Evolutionary conservation across 78 protist species (phyloP), one percentile per base, ranked within the genome.

Genomic region (Planoprotostelium fungivorum): DNA sequence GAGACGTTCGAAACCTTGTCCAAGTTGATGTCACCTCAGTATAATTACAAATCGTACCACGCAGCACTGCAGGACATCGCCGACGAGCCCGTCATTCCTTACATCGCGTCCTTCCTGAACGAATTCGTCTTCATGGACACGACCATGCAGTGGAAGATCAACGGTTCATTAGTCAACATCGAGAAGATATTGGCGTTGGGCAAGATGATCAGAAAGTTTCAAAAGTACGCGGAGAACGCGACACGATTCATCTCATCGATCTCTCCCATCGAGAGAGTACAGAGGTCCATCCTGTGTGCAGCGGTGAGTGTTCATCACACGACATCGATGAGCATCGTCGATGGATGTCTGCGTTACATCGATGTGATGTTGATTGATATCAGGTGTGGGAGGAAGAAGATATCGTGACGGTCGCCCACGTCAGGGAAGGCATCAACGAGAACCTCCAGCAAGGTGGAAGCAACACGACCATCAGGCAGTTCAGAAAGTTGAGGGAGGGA

Each of bases 51-150:
- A 83, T 51, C 87, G 51, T 92, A 92, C 37, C 84, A 92, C 83
- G 88, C 87, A 89, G 35, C n/a, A n/a, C 83, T 92, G 29, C 38
- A 63, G 16, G 28, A 35, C 34, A 89, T 92, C 23, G n/a, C 23
- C 63, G 36, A 1, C 29, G 94, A 92, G 73, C 94, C 94, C 35
- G 87, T 91, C 85, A 92, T 92, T 31, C 94, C 94, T 0, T 92
- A 92, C 63, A 29, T 92, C 0, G 94, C 90, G 23, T 51, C 90
- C 37, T 92, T 92, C 73, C 34, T 92, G 31, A 92, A 89, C 28
- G 94, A 92, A 63, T 89, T 87, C 83, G 90, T 89, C 0, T 92
- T 92, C 38, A 91, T 85, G n/a, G 94, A 92, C 29, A 84, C 90
- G 5, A 92, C 87, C 38, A 90, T 92, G 63, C 87, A 91, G 39